phyloP scores from a whole-genome alignment of 345 rosid genomes.

The Euphorbia tirucalli region DNA sequence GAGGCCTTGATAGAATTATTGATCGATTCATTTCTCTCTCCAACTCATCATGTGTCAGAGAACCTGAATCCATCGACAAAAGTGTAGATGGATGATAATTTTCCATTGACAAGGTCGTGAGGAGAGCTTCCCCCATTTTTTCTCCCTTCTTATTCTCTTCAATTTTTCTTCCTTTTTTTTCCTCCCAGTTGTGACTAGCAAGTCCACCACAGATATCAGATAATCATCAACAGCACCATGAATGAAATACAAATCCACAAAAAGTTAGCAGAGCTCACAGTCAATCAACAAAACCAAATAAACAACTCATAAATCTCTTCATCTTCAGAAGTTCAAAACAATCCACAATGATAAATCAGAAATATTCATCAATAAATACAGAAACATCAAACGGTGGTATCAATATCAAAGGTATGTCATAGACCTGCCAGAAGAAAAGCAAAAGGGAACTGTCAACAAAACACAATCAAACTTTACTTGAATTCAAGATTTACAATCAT shows the following conservation, averaged over 20 bases:
- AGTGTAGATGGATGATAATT: constrained; percentile 93
- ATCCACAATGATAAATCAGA: constrained; percentile 22
- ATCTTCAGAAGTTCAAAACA: constrained; percentile 30
- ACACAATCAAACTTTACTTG: neutral
- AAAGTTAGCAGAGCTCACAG: constrained; percentile 15
- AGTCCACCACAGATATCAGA: constrained; percentile 8
- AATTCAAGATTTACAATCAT: neutral
- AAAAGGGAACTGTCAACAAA: neutral
- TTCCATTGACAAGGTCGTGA: constrained; percentile 70
- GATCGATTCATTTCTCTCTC: constrained; percentile 90
- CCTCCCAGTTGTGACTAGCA: constrained; percentile 5
- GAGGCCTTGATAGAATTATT: constrained; percentile 71
- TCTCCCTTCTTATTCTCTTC: constrained; percentile 18
- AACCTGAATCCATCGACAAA: constrained; percentile 91
- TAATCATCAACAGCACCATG: constrained; percentile 14
- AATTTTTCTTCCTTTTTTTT: constrained; percentile 4
- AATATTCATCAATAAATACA: constrained; percentile 24
- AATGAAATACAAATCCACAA: neutral
- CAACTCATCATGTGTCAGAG: constrained; percentile 82
- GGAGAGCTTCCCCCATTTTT: constrained; percentile 59
- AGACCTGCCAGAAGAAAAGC: constrained; percentile 22
- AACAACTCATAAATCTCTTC: constrained; percentile 56
- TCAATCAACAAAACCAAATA: constrained; percentile 67
- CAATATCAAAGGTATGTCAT: constrained; percentile 23
- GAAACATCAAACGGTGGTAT: constrained; percentile 16